Evolutionary conservation across 345 rosid species (phyloP).

Genomic region (Alliaria petiolata): DNA sequence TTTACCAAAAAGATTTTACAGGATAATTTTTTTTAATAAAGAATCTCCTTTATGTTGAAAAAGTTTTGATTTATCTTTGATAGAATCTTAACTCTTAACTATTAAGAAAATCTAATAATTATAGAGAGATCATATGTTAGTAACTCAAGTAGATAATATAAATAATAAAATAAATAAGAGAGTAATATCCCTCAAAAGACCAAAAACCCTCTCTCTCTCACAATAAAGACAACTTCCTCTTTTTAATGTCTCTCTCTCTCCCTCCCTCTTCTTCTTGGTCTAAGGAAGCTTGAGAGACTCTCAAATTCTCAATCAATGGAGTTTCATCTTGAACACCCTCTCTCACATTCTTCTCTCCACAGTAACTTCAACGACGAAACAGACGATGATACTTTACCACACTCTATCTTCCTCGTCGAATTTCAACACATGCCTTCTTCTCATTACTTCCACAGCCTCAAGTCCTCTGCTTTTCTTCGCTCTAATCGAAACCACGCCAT

Average conservation of each 20-base stretch:
- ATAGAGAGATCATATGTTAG: slow-evolving; percentile 10
- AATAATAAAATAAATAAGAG: neutral
- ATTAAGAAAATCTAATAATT: slow-evolving; percentile 2
- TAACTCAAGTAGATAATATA: neutral
- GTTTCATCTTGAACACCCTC: slow-evolving; percentile 73
- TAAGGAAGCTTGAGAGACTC: slow-evolving; percentile 21
- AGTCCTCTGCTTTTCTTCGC: slow-evolving; percentile 34
- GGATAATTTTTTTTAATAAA: neutral
- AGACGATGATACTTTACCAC: slow-evolving; percentile 10
- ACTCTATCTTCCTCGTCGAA: slow-evolving; percentile 54
- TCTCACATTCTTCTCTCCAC: slow-evolving; percentile 30
- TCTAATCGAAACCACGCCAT: slow-evolving; percentile 44
- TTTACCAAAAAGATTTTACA: neutral
- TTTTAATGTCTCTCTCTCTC: slow-evolving; percentile 21
- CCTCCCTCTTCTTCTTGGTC: neutral
- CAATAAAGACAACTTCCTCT: slow-evolving; percentile 32
- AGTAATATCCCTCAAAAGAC: slow-evolving; percentile 26
- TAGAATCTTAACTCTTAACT: slow-evolving; percentile 1
- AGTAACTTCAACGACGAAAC: neutral
- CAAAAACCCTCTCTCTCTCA: slow-evolving; percentile 2
- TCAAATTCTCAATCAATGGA: slow-evolving; percentile 43
- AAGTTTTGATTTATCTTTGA: neutral
- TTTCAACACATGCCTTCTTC: slow-evolving; percentile 62
- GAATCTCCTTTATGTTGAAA: neutral
- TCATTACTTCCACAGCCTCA: slow-evolving; percentile 37